Percentiles rank a stretch among this genome's conserved stretches.
Conservation (phyloP, 768 basidiomycete species). For the Termitomyces sp. region DNA sequence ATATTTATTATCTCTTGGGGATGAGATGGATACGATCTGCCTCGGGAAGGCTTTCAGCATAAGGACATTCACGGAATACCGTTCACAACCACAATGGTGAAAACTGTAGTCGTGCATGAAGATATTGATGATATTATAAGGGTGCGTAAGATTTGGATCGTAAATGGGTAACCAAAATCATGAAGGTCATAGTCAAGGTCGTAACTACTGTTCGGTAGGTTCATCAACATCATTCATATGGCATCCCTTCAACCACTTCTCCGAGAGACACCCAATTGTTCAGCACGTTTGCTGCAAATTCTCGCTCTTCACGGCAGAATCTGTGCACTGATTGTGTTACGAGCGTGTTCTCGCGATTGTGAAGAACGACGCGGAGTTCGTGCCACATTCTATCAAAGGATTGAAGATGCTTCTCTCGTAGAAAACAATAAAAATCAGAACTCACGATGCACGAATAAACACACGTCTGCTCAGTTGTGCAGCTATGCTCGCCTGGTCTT, state of each 20-base stretch:
- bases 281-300: slow-evolving; percentile 56
- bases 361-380: slow-evolving; percentile 87
- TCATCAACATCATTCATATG: slow-evolving; percentile 53
- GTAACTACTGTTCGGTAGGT: not conserved
- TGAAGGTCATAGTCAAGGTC: not conserved
- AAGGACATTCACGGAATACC: not conserved
- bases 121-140: not conserved
- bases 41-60: not conserved
- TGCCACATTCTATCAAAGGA: slow-evolving; percentile 76
- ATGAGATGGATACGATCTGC: not conserved
- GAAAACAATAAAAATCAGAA: not conserved
- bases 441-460: slow-evolving; percentile 84
- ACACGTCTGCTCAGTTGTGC: slow-evolving; percentile 72
- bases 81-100: not conserved
- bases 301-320: slow-evolving; percentile 72
- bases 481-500: slow-evolving; percentile 79
- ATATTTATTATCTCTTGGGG: slow-evolving; percentile 4
- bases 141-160: not conserved
- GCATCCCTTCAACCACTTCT: slow-evolving; percentile 76
- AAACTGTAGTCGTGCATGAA: no score
- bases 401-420: not conserved
- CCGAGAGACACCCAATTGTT: slow-evolving; percentile 72
- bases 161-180: slow-evolving; percentile 1
- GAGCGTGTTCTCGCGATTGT: slow-evolving; percentile 84
- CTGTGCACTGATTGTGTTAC: slow-evolving; percentile 67